Evolutionary conservation across 1,284 basidiomycete genomes (phyloP), one percentile per base, ranked within the genome.

Genomic region (Ceratobasidium sp.): DNA sequence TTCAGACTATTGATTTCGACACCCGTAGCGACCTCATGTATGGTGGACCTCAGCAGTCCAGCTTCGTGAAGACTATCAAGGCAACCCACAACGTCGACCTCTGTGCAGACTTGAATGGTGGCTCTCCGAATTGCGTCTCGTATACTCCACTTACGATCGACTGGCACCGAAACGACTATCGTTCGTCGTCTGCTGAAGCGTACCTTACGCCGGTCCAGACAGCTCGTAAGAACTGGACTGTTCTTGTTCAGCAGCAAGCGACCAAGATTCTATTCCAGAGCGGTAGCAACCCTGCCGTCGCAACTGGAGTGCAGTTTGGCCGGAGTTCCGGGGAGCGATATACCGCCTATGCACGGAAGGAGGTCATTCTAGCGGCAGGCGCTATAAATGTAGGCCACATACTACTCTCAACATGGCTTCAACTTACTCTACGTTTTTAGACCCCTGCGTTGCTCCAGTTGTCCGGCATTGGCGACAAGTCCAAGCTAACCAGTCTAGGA

Each of bases 41-140:
- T 80, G 88, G 88, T 9, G 91, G 90, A 1, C 88, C 89, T 0
- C 88, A 90, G 78, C 89, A 90, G 81, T 78, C 83, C 1, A 86
- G 85, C 5, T 93, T 91, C 81, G 84, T 89, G 51, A 78, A 87
- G 70, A 88, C 89, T 2, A 87, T 90, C 55, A 73, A 73, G 26
- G 49, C 44, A 7, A 73, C 71, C 1, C 71, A 73, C 58, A 73
- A 73, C 56, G 85, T 86, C 1, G 85, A 85, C 66, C 82, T 89
- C 3, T 86, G 82, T 78, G 82, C 85, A 33, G 91, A 92, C 82
- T 81, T 90, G 26, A 90, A 89, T 80, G 89, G 89, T n/a, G 91
- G 91, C 0, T 84, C 85, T 15, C 87, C 89, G 3, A 90, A 90
- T 79, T 89, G 88, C 58, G 90, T 91, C 0, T 88, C 89, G 0